phyloP scores from a whole-genome alignment of 2,329 filamentous ascomycete genomes.

The Arthroderma sp. region DNA sequence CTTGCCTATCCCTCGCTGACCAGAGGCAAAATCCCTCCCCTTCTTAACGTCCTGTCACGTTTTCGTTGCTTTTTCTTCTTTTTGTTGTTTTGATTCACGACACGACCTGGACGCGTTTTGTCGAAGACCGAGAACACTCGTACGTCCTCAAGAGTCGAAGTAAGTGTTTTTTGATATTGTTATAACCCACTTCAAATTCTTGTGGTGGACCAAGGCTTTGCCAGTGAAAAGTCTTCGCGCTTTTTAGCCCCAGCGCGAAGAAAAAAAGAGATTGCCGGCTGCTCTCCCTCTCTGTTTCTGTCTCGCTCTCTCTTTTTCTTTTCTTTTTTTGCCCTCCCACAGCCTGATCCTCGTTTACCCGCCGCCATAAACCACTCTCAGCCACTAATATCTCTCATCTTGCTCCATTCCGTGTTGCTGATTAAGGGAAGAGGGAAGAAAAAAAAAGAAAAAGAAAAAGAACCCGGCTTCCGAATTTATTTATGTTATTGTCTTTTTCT shows the following conservation, averaged over 20 bases:
- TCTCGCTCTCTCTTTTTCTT: background rate
- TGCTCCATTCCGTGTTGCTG: background rate
- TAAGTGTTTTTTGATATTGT: no score
- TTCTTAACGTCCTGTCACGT: no score
- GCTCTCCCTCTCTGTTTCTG: background rate
- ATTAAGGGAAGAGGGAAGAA: background rate
- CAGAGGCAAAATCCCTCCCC: no score
- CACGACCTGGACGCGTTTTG: no score
- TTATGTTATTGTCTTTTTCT: background rate
- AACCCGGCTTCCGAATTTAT: background rate
- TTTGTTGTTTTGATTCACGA: no score
- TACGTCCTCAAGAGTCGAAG: no score
- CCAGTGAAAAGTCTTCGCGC: no score
- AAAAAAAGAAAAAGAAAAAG: background rate
- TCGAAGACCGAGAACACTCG: no score
- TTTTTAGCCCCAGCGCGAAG: background rate
- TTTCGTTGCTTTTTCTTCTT: no score
- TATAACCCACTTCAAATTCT: no score
- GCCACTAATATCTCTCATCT: background rate
- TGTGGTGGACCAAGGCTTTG: no score
- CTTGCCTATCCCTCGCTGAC: no score
- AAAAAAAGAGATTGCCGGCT: background rate
- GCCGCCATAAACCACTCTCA: conserved; percentile 1
- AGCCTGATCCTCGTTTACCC: conserved; percentile 12
- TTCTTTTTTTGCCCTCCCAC: background rate